Conservation (phyloP, 345 rosid genomes). For the Salix arbutifolia region DNA sequence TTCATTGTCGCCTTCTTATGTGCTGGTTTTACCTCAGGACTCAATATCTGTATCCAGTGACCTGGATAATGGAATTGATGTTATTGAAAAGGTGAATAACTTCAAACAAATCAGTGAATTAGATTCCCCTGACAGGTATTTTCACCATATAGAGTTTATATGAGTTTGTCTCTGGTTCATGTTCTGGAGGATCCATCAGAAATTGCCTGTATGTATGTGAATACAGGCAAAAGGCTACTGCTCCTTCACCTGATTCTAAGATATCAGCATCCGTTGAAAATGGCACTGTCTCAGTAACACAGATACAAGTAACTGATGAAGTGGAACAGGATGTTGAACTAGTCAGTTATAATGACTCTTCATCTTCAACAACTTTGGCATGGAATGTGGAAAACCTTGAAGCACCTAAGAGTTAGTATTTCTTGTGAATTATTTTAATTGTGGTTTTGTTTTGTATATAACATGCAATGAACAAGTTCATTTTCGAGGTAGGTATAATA, state of each 20-base stretch:
- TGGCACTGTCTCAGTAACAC: conserved; percentile 28
- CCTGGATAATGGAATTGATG: conserved; percentile 51
- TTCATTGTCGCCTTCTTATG: not conserved
- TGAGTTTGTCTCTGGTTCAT: conserved; percentile 17
- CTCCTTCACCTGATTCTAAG: conserved; percentile 34
- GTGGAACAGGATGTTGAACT: conserved; percentile 29
- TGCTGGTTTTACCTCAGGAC: conserved; percentile 41
- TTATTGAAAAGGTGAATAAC: conserved; percentile 41
- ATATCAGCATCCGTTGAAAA: conserved; percentile 34
- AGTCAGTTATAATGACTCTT: conserved; percentile 26
- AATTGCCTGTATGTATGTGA: conserved; percentile 22
- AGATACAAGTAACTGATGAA: conserved; percentile 27
- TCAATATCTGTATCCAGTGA: conserved; percentile 44
- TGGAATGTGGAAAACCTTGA: conserved; percentile 61
- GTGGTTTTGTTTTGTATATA: not conserved
- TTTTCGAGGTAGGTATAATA: not conserved
- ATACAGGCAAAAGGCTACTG: conserved; percentile 46
- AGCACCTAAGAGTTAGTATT: conserved; percentile 70
- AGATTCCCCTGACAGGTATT: conserved; percentile 52
- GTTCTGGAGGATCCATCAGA: not conserved
- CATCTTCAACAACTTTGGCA: conserved; percentile 36
- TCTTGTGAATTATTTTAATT: conserved; percentile 11
- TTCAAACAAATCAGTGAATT: conserved; percentile 26
- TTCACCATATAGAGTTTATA: not conserved
- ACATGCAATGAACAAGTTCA: not conserved